Percentiles rank a stretch among this genome's conserved stretches.
Conservation (phyloP, 1,284 basidiomycete genomes). For the Bjerkandera adusta region DNA sequence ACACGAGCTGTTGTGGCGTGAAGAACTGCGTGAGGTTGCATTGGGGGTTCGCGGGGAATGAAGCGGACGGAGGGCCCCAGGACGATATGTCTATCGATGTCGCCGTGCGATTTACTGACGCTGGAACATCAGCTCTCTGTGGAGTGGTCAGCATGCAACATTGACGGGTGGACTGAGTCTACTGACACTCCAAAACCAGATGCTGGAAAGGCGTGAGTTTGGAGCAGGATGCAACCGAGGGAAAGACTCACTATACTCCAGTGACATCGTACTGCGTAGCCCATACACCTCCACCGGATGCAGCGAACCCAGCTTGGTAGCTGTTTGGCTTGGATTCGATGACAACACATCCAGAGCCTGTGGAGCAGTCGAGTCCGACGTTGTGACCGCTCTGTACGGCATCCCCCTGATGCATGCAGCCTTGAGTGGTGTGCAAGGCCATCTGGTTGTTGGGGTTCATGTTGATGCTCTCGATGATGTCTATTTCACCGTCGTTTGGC, state of each 20-base stretch:
- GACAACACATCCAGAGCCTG: slow-evolving; percentile 61
- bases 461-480: slow-evolving; percentile 44
- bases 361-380: slow-evolving; percentile 44
- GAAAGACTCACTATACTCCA: slow-evolving; percentile 55
- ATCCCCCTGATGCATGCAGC: slow-evolving; percentile 30
- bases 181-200: slow-evolving; percentile 80
- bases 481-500: slow-evolving; percentile 53
- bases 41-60: slow-evolving; percentile 38
- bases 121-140: slow-evolving; percentile 42
- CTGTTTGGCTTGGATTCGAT: slow-evolving; percentile 55
- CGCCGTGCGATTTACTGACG: slow-evolving; percentile 37
- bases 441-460: slow-evolving; percentile 49
- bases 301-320: slow-evolving; percentile 56
- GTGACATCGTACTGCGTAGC: slow-evolving; percentile 64
- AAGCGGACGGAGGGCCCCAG: slow-evolving; percentile 55
- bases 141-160: background rate
- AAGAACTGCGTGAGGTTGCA: slow-evolving; percentile 52
- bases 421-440: slow-evolving; percentile 50
- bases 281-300: slow-evolving; percentile 72
- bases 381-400: slow-evolving; percentile 27
- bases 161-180: background rate
- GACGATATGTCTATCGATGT: slow-evolving; percentile 46
- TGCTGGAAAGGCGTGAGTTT: slow-evolving; percentile 24
- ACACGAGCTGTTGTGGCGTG: slow-evolving; percentile 47
- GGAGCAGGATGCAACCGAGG: slow-evolving; percentile 8